Percentiles rank a stretch among this genome's conserved stretches.
phyloP scores from a whole-genome alignment of 1,284 basidiomycete species.

The Entoloma clypeatum region DNA sequence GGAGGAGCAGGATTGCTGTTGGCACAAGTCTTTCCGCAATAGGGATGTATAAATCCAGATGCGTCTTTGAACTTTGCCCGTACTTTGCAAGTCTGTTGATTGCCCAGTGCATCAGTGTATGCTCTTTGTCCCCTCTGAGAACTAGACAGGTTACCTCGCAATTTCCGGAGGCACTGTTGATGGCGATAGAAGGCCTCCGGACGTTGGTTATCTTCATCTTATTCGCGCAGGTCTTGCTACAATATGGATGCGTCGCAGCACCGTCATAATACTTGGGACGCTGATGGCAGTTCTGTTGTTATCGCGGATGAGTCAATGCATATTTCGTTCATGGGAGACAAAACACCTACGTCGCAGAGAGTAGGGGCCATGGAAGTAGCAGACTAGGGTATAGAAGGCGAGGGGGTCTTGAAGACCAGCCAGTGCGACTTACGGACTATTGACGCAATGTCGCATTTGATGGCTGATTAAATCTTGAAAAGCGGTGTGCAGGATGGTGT shows the following conservation, averaged over 20 bases:
- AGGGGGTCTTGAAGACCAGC: constrained; percentile 8
- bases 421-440: too few relatives aligned
- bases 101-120: not conserved
- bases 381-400: constrained; percentile 18
- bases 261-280: constrained; percentile 54
- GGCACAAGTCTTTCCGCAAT: constrained; percentile 17
- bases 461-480: constrained; percentile 6
- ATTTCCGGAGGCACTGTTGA: constrained; percentile 7
- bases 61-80: constrained; percentile 14
- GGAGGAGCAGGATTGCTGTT: constrained; percentile 6
- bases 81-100: constrained; percentile 15
- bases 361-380: constrained; percentile 23
- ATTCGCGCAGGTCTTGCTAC: constrained; percentile 55
- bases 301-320: not conserved
- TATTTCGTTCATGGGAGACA: not conserved
- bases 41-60: constrained; percentile 16
- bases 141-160: constrained; percentile 7
- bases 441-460: constrained; percentile 2
- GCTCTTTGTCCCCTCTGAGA: not conserved
- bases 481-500: too few relatives aligned
- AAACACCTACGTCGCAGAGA: constrained; percentile 36
- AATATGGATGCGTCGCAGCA: constrained; percentile 48
- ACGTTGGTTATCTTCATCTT: constrained; percentile 30
- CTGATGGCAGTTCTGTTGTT: constrained; percentile 41
- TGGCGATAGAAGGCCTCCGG: constrained; percentile 17